phyloP scores from a whole-genome alignment of 2,329 filamentous ascomycete genomes.

The Colletotrichum caudatum region DNA sequence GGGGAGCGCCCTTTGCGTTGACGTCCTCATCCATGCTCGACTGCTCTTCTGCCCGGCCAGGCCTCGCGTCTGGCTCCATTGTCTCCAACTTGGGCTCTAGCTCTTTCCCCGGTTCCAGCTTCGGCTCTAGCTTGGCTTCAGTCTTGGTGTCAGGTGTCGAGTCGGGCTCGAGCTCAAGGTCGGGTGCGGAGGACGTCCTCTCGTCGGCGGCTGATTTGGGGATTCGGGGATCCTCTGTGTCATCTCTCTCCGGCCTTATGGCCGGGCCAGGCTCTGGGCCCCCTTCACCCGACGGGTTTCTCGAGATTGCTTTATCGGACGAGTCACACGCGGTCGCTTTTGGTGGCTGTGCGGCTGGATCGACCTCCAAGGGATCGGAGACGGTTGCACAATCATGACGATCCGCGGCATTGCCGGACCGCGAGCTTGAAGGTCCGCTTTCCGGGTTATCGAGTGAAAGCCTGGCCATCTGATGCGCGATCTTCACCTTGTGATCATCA shows the following conservation, averaged over 20 bases:
- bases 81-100: not conserved
- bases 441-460: slow-evolving; percentile 26
- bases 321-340: slow-evolving; percentile 18
- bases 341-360: slow-evolving; percentile 31
- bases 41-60: not conserved
- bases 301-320: slow-evolving; percentile 14
- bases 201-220: not conserved
- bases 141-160: not conserved
- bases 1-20: not conserved
- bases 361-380: slow-evolving; percentile 32
- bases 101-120: not conserved
- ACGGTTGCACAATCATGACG: slow-evolving; percentile 8
- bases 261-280: not conserved
- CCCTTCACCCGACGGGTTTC: not conserved
- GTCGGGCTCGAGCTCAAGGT: slow-evolving; percentile 21
- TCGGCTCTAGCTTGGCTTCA: not conserved
- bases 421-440: slow-evolving; percentile 27
- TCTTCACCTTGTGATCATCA: slow-evolving; percentile 28
- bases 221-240: not conserved
- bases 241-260: not conserved
- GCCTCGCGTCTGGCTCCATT: not conserved
- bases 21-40: not conserved
- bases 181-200: not conserved
- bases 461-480: slow-evolving; percentile 30
- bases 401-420: slow-evolving; percentile 42